These are phyloP conservation scores for Saccharomycopsis sp. DNA, from an alignment of 805 yeast species.

Conservation along the genomic window DNA sequence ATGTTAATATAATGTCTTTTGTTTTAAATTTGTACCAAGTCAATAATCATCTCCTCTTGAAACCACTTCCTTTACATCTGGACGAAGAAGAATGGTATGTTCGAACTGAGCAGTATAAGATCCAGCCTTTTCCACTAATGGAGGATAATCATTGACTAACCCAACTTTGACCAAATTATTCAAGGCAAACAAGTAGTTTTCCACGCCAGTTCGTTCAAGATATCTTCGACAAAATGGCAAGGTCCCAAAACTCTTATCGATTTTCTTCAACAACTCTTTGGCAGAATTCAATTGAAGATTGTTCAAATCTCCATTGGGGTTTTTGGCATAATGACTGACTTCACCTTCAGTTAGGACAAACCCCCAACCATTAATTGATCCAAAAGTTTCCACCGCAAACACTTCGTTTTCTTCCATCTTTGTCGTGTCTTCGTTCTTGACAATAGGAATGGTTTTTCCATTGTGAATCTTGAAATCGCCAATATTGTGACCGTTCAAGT, in stretches of 20 bases:
- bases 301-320: slow-evolving; percentile 39
- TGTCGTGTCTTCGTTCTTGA: slow-evolving; percentile 84
- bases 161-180: slow-evolving; percentile 80
- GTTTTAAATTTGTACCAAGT: neutral
- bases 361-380: slow-evolving; percentile 85
- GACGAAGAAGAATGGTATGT: slow-evolving; percentile 85
- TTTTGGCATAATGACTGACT: slow-evolving; percentile 84
- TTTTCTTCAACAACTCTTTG: slow-evolving; percentile 53
- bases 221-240: slow-evolving; percentile 95
- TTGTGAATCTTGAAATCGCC: slow-evolving; percentile 79
- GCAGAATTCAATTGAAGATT: slow-evolving; percentile 46
- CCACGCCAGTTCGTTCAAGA: slow-evolving; percentile 84
- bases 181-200: slow-evolving; percentile 79
- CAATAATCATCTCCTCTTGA: slow-evolving; percentile 91
- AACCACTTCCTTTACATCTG: slow-evolving; percentile 87
- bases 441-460: slow-evolving; percentile 95
- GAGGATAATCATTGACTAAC: slow-evolving; percentile 89
- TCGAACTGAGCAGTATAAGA: slow-evolving; percentile 94
- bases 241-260: slow-evolving; percentile 81
- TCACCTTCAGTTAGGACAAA: slow-evolving; percentile 82
- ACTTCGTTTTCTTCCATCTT: slow-evolving; percentile 99
- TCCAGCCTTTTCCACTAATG: slow-evolving; percentile 74
- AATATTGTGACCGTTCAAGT: slow-evolving; percentile 91
- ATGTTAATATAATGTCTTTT: neutral
- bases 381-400: slow-evolving; percentile 97